Evolutionary conservation across 495 filamentous ascomycete genomes (phyloP).

Genomic region (Amniculicola lignicola): DNA sequence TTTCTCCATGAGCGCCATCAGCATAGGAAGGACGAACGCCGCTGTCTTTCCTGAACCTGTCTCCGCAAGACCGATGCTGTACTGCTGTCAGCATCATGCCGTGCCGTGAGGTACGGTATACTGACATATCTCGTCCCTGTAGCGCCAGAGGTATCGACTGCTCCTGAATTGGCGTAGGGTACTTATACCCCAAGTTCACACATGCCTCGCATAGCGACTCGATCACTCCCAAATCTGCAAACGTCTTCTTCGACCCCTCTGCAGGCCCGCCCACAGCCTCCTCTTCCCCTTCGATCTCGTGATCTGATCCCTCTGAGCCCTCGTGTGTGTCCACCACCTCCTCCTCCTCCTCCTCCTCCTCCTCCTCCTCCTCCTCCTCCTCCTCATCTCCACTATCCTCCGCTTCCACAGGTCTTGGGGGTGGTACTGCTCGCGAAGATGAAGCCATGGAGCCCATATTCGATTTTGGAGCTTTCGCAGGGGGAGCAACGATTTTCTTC

Average conservation of each 20-base stretch:
- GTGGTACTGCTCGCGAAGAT: too few species aligned
- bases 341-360: conserved; percentile 23
- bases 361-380: conserved; percentile 12
- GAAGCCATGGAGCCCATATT: too few species aligned
- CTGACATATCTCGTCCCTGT: conserved; percentile 66
- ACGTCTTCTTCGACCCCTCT: conserved; percentile 51
- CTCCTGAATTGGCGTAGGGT: conserved; percentile 54
- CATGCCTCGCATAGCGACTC: conserved; percentile 87
- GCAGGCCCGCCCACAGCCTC: background rate
- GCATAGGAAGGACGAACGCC: conserved; percentile 82
- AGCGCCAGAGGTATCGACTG: conserved; percentile 67
- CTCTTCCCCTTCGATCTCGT: conserved; percentile 19
- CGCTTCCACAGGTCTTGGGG: conserved; percentile 4
- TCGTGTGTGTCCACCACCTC: background rate
- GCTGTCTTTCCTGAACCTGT: conserved; percentile 94
- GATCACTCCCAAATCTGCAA: conserved; percentile 84
- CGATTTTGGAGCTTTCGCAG: too few species aligned
- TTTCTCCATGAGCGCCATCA: conserved; percentile 70
- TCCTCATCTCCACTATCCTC: conserved; percentile 22
- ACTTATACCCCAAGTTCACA: conserved; percentile 71
- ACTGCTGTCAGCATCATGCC: background rate
- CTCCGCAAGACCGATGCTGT: conserved; percentile 78
- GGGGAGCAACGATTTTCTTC: too few species aligned
- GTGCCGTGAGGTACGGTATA: background rate
- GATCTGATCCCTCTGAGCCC: background rate